phyloP scores from a whole-genome alignment of 192 early-diverging fungal species.

The Pilobolus umbonatus region DNA sequence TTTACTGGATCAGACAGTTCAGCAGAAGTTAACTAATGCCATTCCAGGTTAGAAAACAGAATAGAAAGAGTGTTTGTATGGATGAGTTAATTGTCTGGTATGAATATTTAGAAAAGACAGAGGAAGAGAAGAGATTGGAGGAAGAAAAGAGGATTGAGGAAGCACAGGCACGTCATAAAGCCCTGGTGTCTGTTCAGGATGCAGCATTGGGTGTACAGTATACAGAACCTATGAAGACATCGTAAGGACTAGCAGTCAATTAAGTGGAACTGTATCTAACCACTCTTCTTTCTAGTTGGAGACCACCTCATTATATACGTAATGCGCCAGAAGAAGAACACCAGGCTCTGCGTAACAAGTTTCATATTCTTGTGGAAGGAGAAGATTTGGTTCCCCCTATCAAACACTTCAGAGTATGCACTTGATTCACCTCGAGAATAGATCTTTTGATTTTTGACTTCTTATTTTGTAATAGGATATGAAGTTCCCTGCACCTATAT shows the following conservation, averaged over 20 bases:
- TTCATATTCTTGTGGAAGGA: conserved; percentile 88
- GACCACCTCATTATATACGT: conserved; percentile 68
- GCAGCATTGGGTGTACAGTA: conserved; percentile 84
- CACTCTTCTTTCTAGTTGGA: conserved; percentile 55
- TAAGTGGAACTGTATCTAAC: not conserved
- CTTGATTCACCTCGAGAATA: too few species aligned
- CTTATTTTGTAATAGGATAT: conserved; percentile 51
- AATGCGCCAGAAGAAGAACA: conserved; percentile 46
- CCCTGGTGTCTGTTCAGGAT: conserved; percentile 80
- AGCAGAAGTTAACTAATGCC: conserved; percentile 59
- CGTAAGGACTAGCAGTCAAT: conserved; percentile 25
- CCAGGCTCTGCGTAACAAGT: conserved; percentile 67
- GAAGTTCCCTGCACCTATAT: conserved; percentile 76
- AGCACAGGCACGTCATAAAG: conserved; percentile 74
- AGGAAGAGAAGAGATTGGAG: conserved; percentile 76
- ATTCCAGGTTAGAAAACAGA: conserved; percentile 31
- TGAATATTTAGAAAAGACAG: conserved; percentile 55
- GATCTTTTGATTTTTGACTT: not conserved
- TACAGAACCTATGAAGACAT: conserved; percentile 78
- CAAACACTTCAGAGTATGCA: conserved; percentile 58
- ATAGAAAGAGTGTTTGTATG: too few species aligned
- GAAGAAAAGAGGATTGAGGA: conserved; percentile 78
- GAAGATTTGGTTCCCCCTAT: conserved; percentile 82
- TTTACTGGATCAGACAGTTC: conserved; percentile 83
- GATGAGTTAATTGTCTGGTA: not conserved